Percentiles rank a stretch among this genome's conserved stretches.
Evolutionary conservation across 2,329 filamentous ascomycete species (phyloP).

Genomic region (Cadophora gregata): DNA sequence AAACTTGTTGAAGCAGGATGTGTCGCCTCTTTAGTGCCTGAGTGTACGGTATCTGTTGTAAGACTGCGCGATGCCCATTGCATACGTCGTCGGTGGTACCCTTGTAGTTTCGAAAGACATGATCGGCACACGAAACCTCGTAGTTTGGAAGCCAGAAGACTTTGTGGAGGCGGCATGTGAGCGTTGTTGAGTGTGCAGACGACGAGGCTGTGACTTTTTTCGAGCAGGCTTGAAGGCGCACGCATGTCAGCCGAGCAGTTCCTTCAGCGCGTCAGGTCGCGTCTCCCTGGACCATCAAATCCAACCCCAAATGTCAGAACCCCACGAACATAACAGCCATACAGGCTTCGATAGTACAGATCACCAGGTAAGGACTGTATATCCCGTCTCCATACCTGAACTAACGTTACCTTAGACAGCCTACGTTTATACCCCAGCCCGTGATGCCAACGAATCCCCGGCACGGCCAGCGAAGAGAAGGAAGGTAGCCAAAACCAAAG

Average conservation of each 20-base stretch:
- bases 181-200: slow-evolving; percentile 29
- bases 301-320: slow-evolving; percentile 41
- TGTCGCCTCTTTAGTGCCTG: slow-evolving; percentile 18
- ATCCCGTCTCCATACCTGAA: slow-evolving; percentile 2
- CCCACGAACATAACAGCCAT: slow-evolving; percentile 38
- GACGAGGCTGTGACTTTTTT: slow-evolving; percentile 22
- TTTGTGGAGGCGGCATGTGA: slow-evolving; percentile 43
- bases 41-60: slow-evolving; percentile 23
- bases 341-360: slow-evolving; percentile 41
- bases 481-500: slow-evolving; percentile 40
- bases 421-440: slow-evolving; percentile 45
- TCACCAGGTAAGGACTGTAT: slow-evolving; percentile 41
- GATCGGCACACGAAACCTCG: slow-evolving; percentile 44
- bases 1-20: slow-evolving; percentile 1
- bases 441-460: slow-evolving; percentile 30
- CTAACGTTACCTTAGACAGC: slow-evolving; percentile 41
- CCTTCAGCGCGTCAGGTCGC: slow-evolving; percentile 9
- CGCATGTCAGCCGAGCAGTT: slow-evolving; percentile 28
- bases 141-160: slow-evolving; percentile 36
- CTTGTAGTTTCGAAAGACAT: slow-evolving; percentile 41
- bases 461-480: slow-evolving; percentile 46
- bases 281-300: slow-evolving; percentile 8
- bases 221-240: background rate
- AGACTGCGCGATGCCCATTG: slow-evolving; percentile 38
- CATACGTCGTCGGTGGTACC: slow-evolving; percentile 26